Base-by-base conservation (phyloP, 192 early-diverging fungal genomes). In the Glomus cerebriforme region DNA sequence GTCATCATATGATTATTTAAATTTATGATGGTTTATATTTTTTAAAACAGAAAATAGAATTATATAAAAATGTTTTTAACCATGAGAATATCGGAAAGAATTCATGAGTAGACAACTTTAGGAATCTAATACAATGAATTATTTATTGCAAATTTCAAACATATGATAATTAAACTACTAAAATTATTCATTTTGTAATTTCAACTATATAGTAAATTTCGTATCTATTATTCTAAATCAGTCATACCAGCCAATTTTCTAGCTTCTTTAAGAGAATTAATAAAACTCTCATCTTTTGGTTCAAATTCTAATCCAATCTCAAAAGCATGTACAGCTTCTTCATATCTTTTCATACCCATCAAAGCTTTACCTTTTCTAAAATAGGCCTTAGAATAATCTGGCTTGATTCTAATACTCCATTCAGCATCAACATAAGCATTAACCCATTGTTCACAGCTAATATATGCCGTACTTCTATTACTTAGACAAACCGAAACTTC, bases 361-460 rank as follows among this genome's bases (percentile, higher is more conserved):
- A 96, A 86, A 35, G 96, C 96, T 62, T 93, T 92, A 34, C 97
- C 93, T 83, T 92, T 92, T 65, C 93, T 81, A 83, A 93, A 93
- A 78, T 90, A 88, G 22, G 91, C 92, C 83, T 94, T 93, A 68
- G 87, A 86, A 92, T 91, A 94, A 26, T 88, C 88, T 15, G 88
- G 85, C 83, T 90, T 92, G 63, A 94, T 80, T 69, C 90, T 76
- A 19, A 91, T 91, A 19, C 90, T 90, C 24, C 88, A 84, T 81
- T 92, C 90, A 8, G 93, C 88, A 79, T 93, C 92, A 65, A 91
- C 90, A 75, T 91, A 88, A 49, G 92, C 92, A 59, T 92, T 90
- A 13, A 89, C 87, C 84, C 85, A 87, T n/a, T 89, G 86, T 27
- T 89, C 88, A 29, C 91, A 84, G 22, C 83, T 87, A 43, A 93